Conservation (phyloP, 768 basidiomycete species). For the Agrocybe praecox region DNA sequence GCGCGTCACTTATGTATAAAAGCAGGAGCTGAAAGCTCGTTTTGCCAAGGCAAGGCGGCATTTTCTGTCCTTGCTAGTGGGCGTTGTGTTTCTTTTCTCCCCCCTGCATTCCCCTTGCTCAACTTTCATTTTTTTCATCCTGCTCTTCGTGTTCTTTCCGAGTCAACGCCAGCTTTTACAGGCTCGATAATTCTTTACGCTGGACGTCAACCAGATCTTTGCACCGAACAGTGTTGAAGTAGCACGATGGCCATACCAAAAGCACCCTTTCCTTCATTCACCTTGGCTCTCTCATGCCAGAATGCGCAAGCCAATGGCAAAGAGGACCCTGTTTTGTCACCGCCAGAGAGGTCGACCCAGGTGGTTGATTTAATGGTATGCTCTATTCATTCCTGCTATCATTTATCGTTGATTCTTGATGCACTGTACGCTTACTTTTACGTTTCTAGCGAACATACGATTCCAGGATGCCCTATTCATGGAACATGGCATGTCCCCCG, state of each 20-base stretch:
- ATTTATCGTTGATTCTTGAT: not conserved
- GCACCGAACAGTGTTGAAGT: not conserved
- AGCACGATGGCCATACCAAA: constrained; percentile 10
- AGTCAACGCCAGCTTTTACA: not conserved
- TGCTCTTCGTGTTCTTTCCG: not conserved
- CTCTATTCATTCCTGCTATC: not conserved
- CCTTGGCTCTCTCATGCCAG: constrained; percentile 15
- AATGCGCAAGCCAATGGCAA: not conserved
- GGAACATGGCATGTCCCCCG: constrained; percentile 12
- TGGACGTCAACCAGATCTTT: constrained; percentile 3
- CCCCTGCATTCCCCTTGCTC: no score
- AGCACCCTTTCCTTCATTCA: constrained; percentile 21
- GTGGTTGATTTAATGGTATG: not conserved
- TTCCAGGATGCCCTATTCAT: constrained; percentile 9
- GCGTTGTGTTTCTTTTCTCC: no score
- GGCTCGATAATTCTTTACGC: not conserved
- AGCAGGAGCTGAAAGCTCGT: not conserved
- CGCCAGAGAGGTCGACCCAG: not conserved
- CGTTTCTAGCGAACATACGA: constrained; percentile 16
- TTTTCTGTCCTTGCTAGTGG: no score
- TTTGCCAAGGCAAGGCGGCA: no score
- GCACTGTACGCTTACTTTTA: not conserved
- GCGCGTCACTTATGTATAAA: not conserved
- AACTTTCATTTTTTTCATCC: not conserved
- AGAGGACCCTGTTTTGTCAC: not conserved